These are phyloP conservation scores for Phyllosticta citribraziliensis DNA, from an alignment of 2,329 filamentous ascomycete species.

Conservation along the genomic window DNA sequence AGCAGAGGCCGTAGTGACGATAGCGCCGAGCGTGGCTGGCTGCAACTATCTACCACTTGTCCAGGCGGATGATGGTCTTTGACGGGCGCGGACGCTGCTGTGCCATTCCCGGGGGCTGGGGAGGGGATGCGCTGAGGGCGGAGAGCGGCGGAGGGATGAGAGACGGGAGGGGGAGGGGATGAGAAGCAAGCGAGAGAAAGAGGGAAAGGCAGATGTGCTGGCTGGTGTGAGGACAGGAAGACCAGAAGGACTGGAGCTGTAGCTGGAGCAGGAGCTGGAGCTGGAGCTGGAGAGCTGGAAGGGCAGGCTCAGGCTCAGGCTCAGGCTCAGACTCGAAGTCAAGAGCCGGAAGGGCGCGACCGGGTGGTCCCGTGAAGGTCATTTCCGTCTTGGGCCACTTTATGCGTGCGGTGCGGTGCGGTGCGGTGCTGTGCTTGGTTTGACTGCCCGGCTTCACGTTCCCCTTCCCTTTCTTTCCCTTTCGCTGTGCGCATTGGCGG, in stretches of 20 bases:
- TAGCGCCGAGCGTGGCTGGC: neutral
- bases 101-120: neutral
- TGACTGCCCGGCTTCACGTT: neutral
- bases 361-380: constrained; percentile 8
- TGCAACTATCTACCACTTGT: neutral
- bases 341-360: neutral
- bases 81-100: neutral
- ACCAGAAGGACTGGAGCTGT: neutral
- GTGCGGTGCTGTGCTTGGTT: too few species aligned
- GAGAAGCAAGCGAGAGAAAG: neutral
- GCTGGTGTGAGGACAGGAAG: neutral
- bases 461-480: too few species aligned
- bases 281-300: neutral
- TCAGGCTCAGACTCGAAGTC: neutral
- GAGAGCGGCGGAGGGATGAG: neutral
- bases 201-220: neutral
- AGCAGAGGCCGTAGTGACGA: neutral
- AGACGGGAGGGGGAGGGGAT: too few species aligned
- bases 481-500: too few species aligned
- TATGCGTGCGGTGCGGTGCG: neutral
- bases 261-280: neutral
- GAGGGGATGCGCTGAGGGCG: neutral
- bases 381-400: constrained; percentile 6
- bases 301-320: neutral
- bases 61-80: neutral